phyloP scores from a whole-genome alignment of 192 early-diverging fungal species.

The Backusella parvicylindrica region DNA sequence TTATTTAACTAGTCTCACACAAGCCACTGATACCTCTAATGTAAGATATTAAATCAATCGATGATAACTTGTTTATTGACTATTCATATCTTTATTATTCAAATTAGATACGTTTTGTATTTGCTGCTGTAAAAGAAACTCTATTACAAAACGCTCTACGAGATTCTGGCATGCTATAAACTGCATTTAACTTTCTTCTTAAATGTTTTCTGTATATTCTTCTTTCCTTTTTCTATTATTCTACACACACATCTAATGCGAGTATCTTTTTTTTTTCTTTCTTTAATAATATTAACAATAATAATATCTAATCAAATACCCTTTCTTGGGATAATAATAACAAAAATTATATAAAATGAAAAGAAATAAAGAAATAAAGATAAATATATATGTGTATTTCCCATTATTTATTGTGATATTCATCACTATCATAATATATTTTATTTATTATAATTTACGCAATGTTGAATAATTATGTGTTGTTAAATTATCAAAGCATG shows the following conservation, averaged over 20 bases:
- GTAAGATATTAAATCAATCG: conserved; percentile 24
- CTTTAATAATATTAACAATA: neutral
- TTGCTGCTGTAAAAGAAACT: conserved; percentile 90
- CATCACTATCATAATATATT: neutral
- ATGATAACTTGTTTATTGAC: neutral
- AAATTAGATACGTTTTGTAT: conserved; percentile 49
- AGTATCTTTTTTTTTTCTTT: neutral
- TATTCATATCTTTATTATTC: neutral
- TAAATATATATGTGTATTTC: neutral
- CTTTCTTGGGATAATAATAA: neutral
- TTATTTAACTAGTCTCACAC: conserved; percentile 66
- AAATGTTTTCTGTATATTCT: neutral
- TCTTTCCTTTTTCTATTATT: neutral
- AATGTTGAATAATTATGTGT: neutral
- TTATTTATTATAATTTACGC: neutral
- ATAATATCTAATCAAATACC: neutral
- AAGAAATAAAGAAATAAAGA: too few species aligned
- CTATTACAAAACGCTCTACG: conserved; percentile 80
- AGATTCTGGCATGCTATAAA: conserved; percentile 52
- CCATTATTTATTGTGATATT: neutral
- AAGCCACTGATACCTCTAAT: conserved; percentile 90
- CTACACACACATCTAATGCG: neutral
- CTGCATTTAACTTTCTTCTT: neutral
- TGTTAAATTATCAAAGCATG: neutral
- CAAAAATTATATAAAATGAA: too few species aligned